phyloP scores from a whole-genome alignment of 1,139 yeast species.

The Geotrichum restrictum region DNA sequence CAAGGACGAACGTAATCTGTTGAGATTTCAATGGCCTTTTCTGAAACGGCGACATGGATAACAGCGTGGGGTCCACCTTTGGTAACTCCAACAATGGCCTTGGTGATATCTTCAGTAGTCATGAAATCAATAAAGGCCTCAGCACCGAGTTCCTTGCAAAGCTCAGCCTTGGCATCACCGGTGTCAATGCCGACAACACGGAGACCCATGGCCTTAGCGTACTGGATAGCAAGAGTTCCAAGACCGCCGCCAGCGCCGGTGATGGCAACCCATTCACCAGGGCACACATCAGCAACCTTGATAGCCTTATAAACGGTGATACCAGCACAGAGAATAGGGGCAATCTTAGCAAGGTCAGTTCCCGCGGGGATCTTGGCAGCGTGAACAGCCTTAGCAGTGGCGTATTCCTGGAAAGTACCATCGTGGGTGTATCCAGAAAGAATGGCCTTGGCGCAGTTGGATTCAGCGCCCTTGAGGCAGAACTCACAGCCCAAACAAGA shows the following conservation, averaged over 20 bases:
- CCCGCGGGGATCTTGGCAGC: constrained; percentile 73
- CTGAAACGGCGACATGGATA: constrained; percentile 75
- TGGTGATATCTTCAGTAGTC: constrained; percentile 46
- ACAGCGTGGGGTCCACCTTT: constrained; percentile 77
- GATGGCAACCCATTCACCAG: constrained; percentile 78
- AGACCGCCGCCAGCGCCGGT: constrained; percentile 86
- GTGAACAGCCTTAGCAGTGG: constrained; percentile 79
- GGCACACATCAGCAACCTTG: constrained; percentile 58
- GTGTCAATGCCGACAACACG: constrained; percentile 73
- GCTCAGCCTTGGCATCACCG: constrained; percentile 59
- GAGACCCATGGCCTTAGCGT: constrained; percentile 78
- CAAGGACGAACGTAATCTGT: constrained; percentile 64
- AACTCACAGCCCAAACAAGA: constrained; percentile 70
- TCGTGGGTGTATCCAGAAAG: constrained; percentile 77
- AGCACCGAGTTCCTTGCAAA: constrained; percentile 59
- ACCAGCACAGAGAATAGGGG: constrained; percentile 80
- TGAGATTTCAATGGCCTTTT: constrained; percentile 64
- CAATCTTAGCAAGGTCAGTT: constrained; percentile 65
- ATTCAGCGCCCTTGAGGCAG: constrained; percentile 64
- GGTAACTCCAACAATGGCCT: constrained; percentile 54
- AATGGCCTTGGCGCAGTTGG: constrained; percentile 64
- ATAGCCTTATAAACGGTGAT: constrained; percentile 79
- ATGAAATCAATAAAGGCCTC: constrained; percentile 64
- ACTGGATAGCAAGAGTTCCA: constrained; percentile 75
- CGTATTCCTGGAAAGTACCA: constrained; percentile 81